Percentiles rank a stretch among this genome's conserved stretches.
Conservation (phyloP, 306 rosid genomes). For the Dalbergia oliveri region DNA sequence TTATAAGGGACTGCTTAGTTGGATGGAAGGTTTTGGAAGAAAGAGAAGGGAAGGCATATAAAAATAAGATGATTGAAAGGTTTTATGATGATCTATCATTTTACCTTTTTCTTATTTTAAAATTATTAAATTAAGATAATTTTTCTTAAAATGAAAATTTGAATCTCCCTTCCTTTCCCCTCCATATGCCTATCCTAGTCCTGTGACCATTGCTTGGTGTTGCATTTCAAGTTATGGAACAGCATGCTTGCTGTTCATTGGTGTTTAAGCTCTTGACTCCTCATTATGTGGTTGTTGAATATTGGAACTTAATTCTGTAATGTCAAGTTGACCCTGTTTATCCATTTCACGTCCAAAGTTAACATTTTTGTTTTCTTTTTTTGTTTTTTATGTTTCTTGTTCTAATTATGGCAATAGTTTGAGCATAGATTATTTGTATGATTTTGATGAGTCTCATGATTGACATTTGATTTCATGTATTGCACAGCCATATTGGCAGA, state of each 20-base stretch:
- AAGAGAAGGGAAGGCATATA: too few species aligned
- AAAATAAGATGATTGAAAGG: not conserved
- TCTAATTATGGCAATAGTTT: slow-evolving; percentile 15
- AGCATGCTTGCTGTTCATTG: slow-evolving; percentile 22
- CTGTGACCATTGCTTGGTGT: not conserved
- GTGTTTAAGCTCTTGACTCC: slow-evolving; percentile 1
- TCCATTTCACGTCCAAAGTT: not conserved
- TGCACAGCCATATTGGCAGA: slow-evolving; percentile 95
- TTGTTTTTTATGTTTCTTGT: not conserved
- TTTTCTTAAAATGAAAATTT: too few species aligned
- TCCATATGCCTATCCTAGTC: not conserved
- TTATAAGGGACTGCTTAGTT: too few species aligned
- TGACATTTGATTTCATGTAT: slow-evolving; percentile 47
- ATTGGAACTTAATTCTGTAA: slow-evolving; percentile 6
- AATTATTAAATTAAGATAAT: too few species aligned
- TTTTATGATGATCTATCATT: not conserved
- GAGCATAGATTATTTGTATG: slow-evolving; percentile 36
- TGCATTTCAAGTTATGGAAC: slow-evolving; percentile 18
- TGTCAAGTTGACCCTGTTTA: not conserved
- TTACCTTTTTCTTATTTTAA: too few species aligned
- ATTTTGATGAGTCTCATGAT: slow-evolving; percentile 6
- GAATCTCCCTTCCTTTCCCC: not conserved
- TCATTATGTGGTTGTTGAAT: not conserved
- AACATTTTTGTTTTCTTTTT: not conserved
- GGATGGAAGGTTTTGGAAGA: too few species aligned